Evolutionary conservation across 2,329 filamentous ascomycete species (phyloP).

Genomic region (Colletotrichum ledebouriae): DNA sequence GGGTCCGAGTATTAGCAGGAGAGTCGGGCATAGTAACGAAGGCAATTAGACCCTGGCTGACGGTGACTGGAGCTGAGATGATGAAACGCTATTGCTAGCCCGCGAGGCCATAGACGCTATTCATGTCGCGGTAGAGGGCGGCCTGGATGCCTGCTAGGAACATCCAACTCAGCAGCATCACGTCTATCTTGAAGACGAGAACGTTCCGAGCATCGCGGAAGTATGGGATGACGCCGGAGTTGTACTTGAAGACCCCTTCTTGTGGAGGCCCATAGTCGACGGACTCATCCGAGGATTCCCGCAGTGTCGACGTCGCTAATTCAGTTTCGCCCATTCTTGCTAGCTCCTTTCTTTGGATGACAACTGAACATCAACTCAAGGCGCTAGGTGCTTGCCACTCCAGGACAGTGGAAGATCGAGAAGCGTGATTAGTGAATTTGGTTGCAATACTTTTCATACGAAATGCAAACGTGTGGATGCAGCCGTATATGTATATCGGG

Average conservation of each 20-base stretch:
- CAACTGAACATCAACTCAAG: neutral
- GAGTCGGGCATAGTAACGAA: constrained; percentile 55
- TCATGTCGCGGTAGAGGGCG: constrained; percentile 57
- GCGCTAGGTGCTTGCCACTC: neutral
- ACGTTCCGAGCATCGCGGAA: constrained; percentile 52
- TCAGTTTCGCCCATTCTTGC: constrained; percentile 24
- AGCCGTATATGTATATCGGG: no score
- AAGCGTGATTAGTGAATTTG: neutral
- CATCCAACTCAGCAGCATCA: constrained; percentile 53
- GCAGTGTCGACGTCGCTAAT: constrained; percentile 7
- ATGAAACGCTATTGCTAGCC: constrained; percentile 64
- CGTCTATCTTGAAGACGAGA: constrained; percentile 52
- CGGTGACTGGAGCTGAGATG: constrained; percentile 58
- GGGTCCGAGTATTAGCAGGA: constrained; percentile 48
- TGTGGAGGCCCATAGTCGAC: constrained; percentile 36
- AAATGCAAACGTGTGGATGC: no score
- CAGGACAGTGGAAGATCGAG: constrained; percentile 2
- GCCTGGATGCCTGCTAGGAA: constrained; percentile 52
- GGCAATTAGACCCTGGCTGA: constrained; percentile 55
- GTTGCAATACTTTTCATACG: constrained; percentile 4
- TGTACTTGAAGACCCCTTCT: constrained; percentile 41
- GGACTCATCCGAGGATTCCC: neutral
- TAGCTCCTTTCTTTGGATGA: neutral
- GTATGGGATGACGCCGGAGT: constrained; percentile 44
- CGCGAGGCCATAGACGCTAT: constrained; percentile 54